Percentiles rank a stretch among this genome's conserved stretches.
Conservation (phyloP, 139 green algal species). For the Penium margaritaceum region DNA sequence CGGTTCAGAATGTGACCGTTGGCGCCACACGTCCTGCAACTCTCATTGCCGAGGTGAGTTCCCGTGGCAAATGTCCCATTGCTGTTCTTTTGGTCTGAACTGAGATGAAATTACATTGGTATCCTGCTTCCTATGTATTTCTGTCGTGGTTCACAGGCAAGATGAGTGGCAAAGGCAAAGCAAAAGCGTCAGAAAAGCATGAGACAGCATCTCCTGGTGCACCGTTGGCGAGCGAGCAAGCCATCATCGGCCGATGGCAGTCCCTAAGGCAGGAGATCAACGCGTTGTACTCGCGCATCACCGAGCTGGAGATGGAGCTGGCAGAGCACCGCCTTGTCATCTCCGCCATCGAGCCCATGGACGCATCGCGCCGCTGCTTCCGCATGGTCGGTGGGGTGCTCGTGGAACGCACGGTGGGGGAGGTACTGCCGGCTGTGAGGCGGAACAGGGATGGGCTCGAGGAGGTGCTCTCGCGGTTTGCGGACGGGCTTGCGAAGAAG, state of each 20-base stretch:
- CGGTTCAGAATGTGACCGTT: too few relatives aligned
- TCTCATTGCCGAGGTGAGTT: too few relatives aligned
- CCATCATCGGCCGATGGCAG: constrained; percentile 37
- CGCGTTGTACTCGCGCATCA: constrained; percentile 45
- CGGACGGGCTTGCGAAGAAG: constrained; percentile 59
- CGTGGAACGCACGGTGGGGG: constrained; percentile 84
- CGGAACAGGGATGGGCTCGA: constrained; percentile 63
- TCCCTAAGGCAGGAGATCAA: constrained; percentile 31
- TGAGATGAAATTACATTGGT: too few relatives aligned
- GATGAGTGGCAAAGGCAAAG: too few relatives aligned
- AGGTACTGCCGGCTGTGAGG: constrained; percentile 78
- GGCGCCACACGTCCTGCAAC: too few relatives aligned
- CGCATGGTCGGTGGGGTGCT: constrained; percentile 83
- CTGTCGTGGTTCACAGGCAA: too few relatives aligned
- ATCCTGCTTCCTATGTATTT: too few relatives aligned
- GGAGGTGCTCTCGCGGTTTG: constrained; percentile 53
- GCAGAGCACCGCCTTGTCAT: constrained; percentile 83
- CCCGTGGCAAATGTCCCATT: too few relatives aligned
- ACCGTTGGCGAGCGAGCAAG: too few relatives aligned
- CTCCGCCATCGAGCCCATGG: constrained; percentile 74
- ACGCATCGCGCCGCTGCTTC: constrained; percentile 71
- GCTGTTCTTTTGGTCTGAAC: too few relatives aligned
- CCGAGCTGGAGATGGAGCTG: constrained; percentile 64
- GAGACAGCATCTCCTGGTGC: too few relatives aligned
- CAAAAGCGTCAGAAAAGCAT: too few relatives aligned